These are phyloP conservation scores for Lagenidium sp. DNA, from an alignment of 352 stramenopile species.

Conservation along the genomic window DNA sequence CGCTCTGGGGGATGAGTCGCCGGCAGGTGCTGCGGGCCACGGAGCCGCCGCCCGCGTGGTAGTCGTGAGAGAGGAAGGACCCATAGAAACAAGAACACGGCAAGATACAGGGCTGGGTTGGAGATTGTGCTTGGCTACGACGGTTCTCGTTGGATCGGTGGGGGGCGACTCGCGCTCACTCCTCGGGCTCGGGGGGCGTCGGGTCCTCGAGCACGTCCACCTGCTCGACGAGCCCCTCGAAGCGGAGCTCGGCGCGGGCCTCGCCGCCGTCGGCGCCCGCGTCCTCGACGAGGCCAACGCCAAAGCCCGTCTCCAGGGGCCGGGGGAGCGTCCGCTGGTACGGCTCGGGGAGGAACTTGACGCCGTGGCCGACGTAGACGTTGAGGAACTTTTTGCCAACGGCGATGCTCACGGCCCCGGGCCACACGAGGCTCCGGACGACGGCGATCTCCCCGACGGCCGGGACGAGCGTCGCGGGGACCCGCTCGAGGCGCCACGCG, in stretches of 20 bases:
- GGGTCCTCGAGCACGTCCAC: slow-evolving; percentile 73
- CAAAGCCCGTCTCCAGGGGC: slow-evolving; percentile 37
- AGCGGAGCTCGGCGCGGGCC: slow-evolving; percentile 30
- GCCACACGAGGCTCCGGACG: slow-evolving; percentile 74
- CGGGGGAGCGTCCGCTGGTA: slow-evolving; percentile 50
- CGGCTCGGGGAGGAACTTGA: slow-evolving; percentile 58
- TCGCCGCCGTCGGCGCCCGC: slow-evolving; percentile 24
- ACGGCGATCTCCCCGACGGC: slow-evolving; percentile 54
- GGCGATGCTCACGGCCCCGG: slow-evolving; percentile 79
- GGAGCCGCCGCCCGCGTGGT: too few species aligned
- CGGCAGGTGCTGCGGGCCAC: too few species aligned
- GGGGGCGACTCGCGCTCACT: slow-evolving; percentile 3
- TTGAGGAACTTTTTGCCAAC: slow-evolving; percentile 85
- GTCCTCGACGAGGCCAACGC: slow-evolving; percentile 24
- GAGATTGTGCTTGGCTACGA: too few species aligned
- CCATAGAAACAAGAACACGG: too few species aligned
- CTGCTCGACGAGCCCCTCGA: slow-evolving; percentile 54
- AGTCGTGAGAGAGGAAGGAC: too few species aligned
- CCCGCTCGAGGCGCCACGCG: slow-evolving; percentile 67
- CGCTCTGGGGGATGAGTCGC: too few species aligned
- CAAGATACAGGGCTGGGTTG: too few species aligned
- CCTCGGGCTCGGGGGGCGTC: slow-evolving; percentile 50
- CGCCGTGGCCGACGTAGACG: slow-evolving; percentile 82
- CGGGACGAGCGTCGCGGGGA: slow-evolving; percentile 55
- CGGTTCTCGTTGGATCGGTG: not conserved